phyloP scores from a whole-genome alignment of 2,329 filamentous ascomycete species.

The Magnaporthiopsis poae region DNA sequence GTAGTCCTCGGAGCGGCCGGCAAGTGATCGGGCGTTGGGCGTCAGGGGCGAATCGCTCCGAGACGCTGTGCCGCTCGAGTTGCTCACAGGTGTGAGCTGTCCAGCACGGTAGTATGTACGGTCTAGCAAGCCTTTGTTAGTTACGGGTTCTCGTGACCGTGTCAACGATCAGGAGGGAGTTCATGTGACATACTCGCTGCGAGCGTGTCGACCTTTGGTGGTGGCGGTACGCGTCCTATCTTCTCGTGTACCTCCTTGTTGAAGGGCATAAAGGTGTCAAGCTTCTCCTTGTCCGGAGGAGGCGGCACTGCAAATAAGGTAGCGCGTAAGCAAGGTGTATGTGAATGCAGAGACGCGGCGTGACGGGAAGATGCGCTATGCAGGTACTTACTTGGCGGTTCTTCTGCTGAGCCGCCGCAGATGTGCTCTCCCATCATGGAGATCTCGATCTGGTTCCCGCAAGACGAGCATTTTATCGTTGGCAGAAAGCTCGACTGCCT shows the following conservation, averaged over 20 bases:
- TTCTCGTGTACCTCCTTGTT: conserved; percentile 28
- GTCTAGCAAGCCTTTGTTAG: conserved; percentile 29
- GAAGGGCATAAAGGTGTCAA: conserved; percentile 28
- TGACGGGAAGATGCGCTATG: background rate
- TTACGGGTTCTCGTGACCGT: background rate
- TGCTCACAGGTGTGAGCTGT: conserved; percentile 55
- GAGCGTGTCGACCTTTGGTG: conserved; percentile 45
- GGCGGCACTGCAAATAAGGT: background rate
- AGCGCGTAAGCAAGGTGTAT: background rate
- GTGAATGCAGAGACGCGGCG: background rate
- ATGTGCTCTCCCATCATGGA: conserved; percentile 77
- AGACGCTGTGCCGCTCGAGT: conserved; percentile 40
- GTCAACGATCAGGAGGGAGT: background rate
- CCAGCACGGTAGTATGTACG: conserved; percentile 43
- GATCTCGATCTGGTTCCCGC: conserved; percentile 68
- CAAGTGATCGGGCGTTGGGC: conserved; percentile 34
- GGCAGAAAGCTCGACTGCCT: conserved; percentile 64
- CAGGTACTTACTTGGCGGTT: background rate
- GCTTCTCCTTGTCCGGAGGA: conserved; percentile 12
- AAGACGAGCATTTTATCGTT: conserved; percentile 79
- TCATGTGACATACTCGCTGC: conserved; percentile 41
- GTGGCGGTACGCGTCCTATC: conserved; percentile 34
- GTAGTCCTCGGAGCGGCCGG: conserved; percentile 34
- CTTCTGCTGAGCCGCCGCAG: conserved; percentile 40
- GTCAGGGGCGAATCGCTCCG: conserved; percentile 55